Evolutionary conservation across 805 yeast species (phyloP).

Genomic region (Spathaspora girioi): DNA sequence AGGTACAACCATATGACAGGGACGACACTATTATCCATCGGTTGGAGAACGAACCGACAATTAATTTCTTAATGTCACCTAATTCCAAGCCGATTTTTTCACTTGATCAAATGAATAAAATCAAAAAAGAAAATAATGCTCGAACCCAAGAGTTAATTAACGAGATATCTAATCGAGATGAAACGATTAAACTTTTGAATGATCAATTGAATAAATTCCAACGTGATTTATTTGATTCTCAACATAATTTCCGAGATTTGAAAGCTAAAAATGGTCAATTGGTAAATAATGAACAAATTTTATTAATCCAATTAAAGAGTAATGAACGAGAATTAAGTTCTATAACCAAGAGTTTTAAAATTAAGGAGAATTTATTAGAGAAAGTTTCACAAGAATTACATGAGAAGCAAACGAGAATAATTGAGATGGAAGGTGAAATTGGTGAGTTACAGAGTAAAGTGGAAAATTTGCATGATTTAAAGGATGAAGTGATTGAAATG

Average conservation of each 20-base stretch:
- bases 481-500: slow-evolving; percentile 6
- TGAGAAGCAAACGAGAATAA: slow-evolving; percentile 1
- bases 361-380: slow-evolving; percentile 11
- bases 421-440: slow-evolving; percentile 6
- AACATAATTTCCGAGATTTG: slow-evolving; percentile 15
- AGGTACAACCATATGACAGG: slow-evolving; percentile 8
- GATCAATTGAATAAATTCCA: slow-evolving; percentile 1
- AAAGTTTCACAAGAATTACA: slow-evolving; percentile 3
- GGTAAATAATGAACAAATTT: slow-evolving; percentile 16
- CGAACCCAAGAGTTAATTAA: slow-evolving; percentile 1
- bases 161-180: slow-evolving; percentile 1
- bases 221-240: not conserved
- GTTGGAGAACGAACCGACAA: slow-evolving; percentile 25
- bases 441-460: slow-evolving; percentile 6
- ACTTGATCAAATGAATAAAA: slow-evolving; percentile 20
- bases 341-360: slow-evolving; percentile 19
- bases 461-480: slow-evolving; percentile 4
- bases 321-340: slow-evolving; percentile 26
- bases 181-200: slow-evolving; percentile 11
- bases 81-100: slow-evolving; percentile 31
- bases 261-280: slow-evolving; percentile 12
- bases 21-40: slow-evolving; percentile 6
- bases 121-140: slow-evolving; percentile 18
- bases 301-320: slow-evolving; percentile 21
- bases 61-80: slow-evolving; percentile 28